Conservation (phyloP, 768 basidiomycete genomes). For the Suillus plorans region DNA sequence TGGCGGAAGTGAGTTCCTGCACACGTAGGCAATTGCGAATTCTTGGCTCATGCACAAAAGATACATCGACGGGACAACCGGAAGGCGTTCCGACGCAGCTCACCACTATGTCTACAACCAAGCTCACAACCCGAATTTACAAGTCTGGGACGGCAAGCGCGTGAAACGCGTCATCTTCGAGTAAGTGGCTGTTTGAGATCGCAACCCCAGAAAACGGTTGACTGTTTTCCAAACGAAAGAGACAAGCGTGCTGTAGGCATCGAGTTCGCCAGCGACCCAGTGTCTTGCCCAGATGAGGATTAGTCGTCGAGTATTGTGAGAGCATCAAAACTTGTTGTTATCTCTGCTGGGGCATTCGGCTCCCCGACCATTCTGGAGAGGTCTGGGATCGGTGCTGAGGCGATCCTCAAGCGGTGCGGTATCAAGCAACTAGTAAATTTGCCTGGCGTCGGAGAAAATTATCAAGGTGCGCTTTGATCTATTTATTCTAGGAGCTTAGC, state of each 20-base stretch:
- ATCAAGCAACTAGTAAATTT: conserved; percentile 60
- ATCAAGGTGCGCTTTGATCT: conserved; percentile 39
- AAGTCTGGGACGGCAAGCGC: conserved; percentile 37
- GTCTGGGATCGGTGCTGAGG: conserved; percentile 64
- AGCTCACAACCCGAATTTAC: conserved; percentile 41
- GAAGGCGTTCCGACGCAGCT: conserved; percentile 56
- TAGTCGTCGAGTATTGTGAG: conserved; percentile 26
- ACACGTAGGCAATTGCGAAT: too few species aligned
- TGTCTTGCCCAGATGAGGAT: conserved; percentile 21
- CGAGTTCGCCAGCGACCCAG: conserved; percentile 43
- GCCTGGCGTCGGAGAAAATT: conserved; percentile 75
- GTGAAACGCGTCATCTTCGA: conserved; percentile 52
- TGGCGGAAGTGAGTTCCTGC: conserved; percentile 48
- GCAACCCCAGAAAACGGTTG: not conserved
- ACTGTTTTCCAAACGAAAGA: conserved; percentile 9
- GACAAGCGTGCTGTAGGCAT: conserved; percentile 43
- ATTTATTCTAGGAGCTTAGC: not conserved
- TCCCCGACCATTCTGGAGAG: conserved; percentile 57
- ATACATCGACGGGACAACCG: conserved; percentile 51
- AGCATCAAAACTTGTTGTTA: conserved; percentile 45
- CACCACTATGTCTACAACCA: conserved; percentile 54
- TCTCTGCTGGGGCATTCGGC: conserved; percentile 55
- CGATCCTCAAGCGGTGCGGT: conserved; percentile 45
- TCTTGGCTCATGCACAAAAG: conserved; percentile 29
- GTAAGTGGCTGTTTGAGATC: conserved; percentile 28